Percentiles rank a stretch among this genome's conserved stretches.
These are phyloP conservation scores for Mycena chlorophos DNA, from an alignment of 768 basidiomycete genomes.

Conservation along the genomic window DNA sequence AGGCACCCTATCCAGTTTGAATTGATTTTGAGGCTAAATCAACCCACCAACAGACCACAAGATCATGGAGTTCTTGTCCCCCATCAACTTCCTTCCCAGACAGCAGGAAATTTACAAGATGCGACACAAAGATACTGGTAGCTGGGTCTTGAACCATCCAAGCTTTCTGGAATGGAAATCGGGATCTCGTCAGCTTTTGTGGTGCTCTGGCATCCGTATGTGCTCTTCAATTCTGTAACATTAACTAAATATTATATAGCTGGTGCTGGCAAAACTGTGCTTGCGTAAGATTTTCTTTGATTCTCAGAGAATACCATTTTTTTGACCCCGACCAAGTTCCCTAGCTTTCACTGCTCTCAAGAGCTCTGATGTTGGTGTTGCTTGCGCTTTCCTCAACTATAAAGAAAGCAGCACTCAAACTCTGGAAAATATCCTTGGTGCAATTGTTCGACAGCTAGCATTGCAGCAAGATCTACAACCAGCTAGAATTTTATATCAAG, in stretches of 20 bases:
- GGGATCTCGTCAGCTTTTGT: neutral
- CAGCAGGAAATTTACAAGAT: slow-evolving; percentile 4
- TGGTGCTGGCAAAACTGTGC: slow-evolving; percentile 9
- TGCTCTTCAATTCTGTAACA: neutral
- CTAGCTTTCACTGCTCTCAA: neutral
- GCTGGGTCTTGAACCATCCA: neutral
- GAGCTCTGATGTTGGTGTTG: no score
- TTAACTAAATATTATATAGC: neutral
- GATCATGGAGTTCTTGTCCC: slow-evolving; percentile 5
- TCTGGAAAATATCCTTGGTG: no score
- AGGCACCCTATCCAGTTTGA: no score
- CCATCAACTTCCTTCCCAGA: slow-evolving; percentile 1
- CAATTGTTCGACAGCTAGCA: neutral
- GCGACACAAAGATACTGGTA: slow-evolving; percentile 3
- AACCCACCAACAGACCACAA: no score
- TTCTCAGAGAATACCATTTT: neutral
- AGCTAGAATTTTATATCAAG: neutral
- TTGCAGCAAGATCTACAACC: neutral
- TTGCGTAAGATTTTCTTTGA: neutral
- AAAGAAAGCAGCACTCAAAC: no score
- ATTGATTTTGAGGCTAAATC: no score
- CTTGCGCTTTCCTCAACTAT: no score
- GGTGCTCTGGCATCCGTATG: slow-evolving; percentile 10
- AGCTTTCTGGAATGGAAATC: neutral
- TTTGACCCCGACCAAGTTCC: neutral